phyloP scores from a whole-genome alignment of 1,139 yeast species.

The Yamadazyma sp. region DNA sequence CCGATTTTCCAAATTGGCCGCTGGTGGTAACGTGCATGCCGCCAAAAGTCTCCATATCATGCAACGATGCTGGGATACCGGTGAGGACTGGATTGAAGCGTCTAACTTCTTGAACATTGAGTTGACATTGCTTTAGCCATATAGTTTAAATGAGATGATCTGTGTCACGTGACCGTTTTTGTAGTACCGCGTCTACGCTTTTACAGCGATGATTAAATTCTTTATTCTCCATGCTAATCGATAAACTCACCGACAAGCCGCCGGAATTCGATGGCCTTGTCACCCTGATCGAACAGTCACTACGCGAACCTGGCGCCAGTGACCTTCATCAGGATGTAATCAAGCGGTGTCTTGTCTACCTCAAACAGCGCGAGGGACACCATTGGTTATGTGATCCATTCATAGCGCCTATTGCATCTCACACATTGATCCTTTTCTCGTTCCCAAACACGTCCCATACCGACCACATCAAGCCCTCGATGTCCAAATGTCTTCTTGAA shows the following conservation, averaged over 20 bases:
- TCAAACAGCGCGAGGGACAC: slow-evolving; percentile 19
- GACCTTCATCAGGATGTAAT: slow-evolving; percentile 28
- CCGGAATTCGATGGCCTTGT: slow-evolving; percentile 27
- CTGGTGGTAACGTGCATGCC: slow-evolving; percentile 52
- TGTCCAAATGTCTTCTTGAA: slow-evolving; percentile 36
- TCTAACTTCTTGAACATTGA: slow-evolving; percentile 46
- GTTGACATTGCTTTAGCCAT: slow-evolving; percentile 40
- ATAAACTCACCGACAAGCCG: slow-evolving; percentile 15
- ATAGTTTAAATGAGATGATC: neutral
- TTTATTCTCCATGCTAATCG: slow-evolving; percentile 2
- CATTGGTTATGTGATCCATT: slow-evolving; percentile 61
- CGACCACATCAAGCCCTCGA: slow-evolving; percentile 39
- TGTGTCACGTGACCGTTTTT: neutral
- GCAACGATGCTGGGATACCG: slow-evolving; percentile 57
- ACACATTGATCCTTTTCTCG: slow-evolving; percentile 59
- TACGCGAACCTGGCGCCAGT: slow-evolving; percentile 25
- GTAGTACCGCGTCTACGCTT: no score
- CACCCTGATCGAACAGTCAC: slow-evolving; percentile 21
- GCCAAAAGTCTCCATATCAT: slow-evolving; percentile 48
- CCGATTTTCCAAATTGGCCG: slow-evolving; percentile 38
- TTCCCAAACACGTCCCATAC: slow-evolving; percentile 49
- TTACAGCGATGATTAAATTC: no score
- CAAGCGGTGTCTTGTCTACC: slow-evolving; percentile 24
- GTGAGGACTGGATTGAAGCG: slow-evolving; percentile 57
- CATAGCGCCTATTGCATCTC: slow-evolving; percentile 49